Evolutionary conservation across 1,284 basidiomycete species (phyloP), one percentile per base, ranked within the genome.

Genomic region (Cerioporus squamosus): DNA sequence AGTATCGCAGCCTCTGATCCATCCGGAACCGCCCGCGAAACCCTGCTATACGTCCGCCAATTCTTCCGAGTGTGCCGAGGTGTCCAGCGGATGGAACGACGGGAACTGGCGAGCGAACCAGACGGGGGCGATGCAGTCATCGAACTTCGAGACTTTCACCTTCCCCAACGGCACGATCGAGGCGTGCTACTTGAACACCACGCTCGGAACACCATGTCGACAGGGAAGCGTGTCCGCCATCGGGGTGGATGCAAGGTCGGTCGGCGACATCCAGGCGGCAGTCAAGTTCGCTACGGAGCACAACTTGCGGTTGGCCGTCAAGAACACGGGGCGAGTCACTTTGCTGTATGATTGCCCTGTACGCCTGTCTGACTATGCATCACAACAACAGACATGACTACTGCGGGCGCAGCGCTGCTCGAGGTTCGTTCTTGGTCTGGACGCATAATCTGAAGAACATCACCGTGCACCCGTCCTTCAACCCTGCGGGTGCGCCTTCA

Each of bases 151-250:
- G 65, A 70, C 72, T 0, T 78, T 69, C 63, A 70, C 68, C 3
- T 74, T 74, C 39, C 60, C 53, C 0, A 81, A 81, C 50, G 77
- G 75, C 5, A 77, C 75, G 0, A 73, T 81, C 54, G 68, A 69
- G 17, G 76, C 73, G 0, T 81, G 78, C 56, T 81, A 77, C 47
- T 47, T 77, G 38, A 75, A 82, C 49, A 69, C 69, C 2, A 71
- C 70, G 0, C 65, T 81, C 17, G 75, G 74, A 0, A 56, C 70
- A 4, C 72, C 72, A 0, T 83, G 80, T 53, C 66, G 69, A 7
- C 79, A 81, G 61, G 81, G 79, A 2, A 76, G 71, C 38, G 73
- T 82, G 1, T 75, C 81, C 5, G 70, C 74, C 4, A 65, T 77
- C 10, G 78, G 77, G 0, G 77, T 82, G 2, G 79, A 82, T 42